A percentile compares a stretch with the other conserved stretches of the same genome.
phyloP scores from a whole-genome alignment of 352 stramenopile genomes.

The Pythium coloratum region DNA sequence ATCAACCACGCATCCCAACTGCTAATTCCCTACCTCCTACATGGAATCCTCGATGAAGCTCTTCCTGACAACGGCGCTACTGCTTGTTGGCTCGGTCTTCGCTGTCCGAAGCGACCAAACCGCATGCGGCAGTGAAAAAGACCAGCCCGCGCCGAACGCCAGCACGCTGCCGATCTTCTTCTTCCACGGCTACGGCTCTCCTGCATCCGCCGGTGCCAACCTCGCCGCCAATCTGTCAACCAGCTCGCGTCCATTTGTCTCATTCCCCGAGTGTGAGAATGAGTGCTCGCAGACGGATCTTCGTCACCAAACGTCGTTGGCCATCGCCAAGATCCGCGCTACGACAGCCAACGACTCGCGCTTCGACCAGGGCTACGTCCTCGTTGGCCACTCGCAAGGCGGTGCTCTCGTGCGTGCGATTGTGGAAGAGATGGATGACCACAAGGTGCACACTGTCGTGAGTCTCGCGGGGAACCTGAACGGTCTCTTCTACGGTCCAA shows the following conservation, averaged over 20 bases:
- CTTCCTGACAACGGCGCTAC: neutral
- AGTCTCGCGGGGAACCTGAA: conserved; percentile 44
- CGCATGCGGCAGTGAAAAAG: too few species aligned
- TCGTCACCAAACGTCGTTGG: conserved; percentile 34
- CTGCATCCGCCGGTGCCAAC: conserved; percentile 28
- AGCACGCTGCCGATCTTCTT: conserved; percentile 41
- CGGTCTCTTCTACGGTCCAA: conserved; percentile 44
- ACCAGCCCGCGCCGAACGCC: neutral
- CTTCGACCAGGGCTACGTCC: conserved; percentile 42
- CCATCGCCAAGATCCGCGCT: conserved; percentile 37
- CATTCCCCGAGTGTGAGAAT: conserved; percentile 35
- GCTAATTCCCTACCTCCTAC: neutral
- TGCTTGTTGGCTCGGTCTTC: neutral
- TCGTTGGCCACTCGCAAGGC: conserved; percentile 46
- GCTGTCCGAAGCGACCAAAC: neutral
- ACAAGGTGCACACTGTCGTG: conserved; percentile 40
- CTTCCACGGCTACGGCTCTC: conserved; percentile 41
- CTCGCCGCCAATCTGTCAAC: conserved; percentile 34
- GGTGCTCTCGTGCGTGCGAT: conserved; percentile 36
- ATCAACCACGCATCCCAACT: neutral
- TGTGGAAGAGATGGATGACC: conserved; percentile 50
- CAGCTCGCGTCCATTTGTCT: conserved; percentile 31
- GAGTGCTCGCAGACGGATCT: conserved; percentile 34
- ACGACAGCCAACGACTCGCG: conserved; percentile 29
- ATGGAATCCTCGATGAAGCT: neutral